These are phyloP conservation scores for Amborella trichopoda DNA, from an alignment of 164 flowering plant genomes.

Conservation along the genomic window DNA sequence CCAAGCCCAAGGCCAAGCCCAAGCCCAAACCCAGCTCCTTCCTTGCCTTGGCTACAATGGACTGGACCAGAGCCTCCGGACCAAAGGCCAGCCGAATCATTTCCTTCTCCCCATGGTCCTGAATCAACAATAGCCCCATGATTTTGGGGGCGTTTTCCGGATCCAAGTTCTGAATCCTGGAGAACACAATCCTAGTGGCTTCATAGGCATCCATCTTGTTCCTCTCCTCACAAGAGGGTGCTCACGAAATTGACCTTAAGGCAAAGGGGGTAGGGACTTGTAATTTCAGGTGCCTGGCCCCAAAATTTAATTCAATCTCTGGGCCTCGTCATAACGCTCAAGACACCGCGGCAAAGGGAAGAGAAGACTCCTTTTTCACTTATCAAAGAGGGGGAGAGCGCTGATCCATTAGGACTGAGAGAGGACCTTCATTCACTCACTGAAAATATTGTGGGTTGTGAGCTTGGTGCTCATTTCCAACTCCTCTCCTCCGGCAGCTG, in stretches of 20 bases:
- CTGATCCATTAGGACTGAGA: slow-evolving; percentile 4
- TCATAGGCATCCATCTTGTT: slow-evolving; percentile 70
- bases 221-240: not conserved
- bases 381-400: slow-evolving; percentile 7
- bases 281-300: not conserved
- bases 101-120: slow-evolving; percentile 90
- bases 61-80: slow-evolving; percentile 63
- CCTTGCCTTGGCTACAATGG: slow-evolving; percentile 50
- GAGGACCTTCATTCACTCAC: slow-evolving; percentile 13
- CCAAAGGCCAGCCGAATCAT: slow-evolving; percentile 93
- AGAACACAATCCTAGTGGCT: slow-evolving; percentile 75
- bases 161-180: slow-evolving; percentile 69
- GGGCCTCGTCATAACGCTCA: slow-evolving; percentile 2
- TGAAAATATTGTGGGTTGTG: too few species aligned
- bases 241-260: not conserved
- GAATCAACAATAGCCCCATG: slow-evolving; percentile 74
- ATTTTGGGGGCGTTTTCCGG: slow-evolving; percentile 85
- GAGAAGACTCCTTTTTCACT: slow-evolving; percentile 24
- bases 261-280: not conserved
- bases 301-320: slow-evolving; percentile 5
- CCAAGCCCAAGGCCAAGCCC: too few species aligned
- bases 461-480: too few species aligned
- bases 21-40: slow-evolving; percentile 47
- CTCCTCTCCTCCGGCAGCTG: slow-evolving; percentile 1
- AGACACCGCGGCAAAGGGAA: slow-evolving; percentile 5